Conservation (phyloP, 441 rosid species). For the California macrophylla region DNA sequence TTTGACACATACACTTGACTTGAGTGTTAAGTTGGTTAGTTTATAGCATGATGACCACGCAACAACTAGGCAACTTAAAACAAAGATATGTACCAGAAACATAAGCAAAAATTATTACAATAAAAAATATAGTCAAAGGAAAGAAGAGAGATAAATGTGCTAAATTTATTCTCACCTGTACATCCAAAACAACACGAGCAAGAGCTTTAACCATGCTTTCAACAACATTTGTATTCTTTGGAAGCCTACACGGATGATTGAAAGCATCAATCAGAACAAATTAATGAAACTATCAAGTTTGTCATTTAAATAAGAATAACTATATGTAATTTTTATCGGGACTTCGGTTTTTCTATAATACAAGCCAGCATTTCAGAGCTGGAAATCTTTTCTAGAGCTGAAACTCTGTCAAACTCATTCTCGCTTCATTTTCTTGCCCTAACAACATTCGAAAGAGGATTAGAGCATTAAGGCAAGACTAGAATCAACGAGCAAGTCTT, state of each 20-base stretch:
- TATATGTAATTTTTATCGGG: too few species aligned
- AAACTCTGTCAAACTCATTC: too few species aligned
- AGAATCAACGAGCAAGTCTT: too few species aligned
- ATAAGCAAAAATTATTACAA: slow-evolving; percentile 3
- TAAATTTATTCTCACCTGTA: slow-evolving; percentile 53
- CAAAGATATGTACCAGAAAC: not conserved
- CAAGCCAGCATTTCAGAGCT: too few species aligned
- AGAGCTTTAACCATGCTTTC: slow-evolving; percentile 97
- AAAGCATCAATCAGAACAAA: slow-evolving; percentile 19
- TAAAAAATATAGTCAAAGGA: not conserved
- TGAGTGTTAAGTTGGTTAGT: not conserved
- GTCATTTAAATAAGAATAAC: not conserved
- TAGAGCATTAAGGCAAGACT: too few species aligned
- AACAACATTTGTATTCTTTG: slow-evolving; percentile 92
- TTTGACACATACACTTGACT: not conserved
- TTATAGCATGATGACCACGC: not conserved
- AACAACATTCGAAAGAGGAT: too few species aligned
- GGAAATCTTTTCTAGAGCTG: too few species aligned
- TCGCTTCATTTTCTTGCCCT: too few species aligned
- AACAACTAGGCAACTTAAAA: not conserved
- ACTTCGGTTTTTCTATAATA: too few species aligned
- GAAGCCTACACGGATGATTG: slow-evolving; percentile 51
- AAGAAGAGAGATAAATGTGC: slow-evolving; percentile 4
- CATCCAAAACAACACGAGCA: slow-evolving; percentile 93
- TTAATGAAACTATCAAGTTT: not conserved